Conservation (phyloP, 257 asterid genomes). For the Linaria vulgaris region DNA sequence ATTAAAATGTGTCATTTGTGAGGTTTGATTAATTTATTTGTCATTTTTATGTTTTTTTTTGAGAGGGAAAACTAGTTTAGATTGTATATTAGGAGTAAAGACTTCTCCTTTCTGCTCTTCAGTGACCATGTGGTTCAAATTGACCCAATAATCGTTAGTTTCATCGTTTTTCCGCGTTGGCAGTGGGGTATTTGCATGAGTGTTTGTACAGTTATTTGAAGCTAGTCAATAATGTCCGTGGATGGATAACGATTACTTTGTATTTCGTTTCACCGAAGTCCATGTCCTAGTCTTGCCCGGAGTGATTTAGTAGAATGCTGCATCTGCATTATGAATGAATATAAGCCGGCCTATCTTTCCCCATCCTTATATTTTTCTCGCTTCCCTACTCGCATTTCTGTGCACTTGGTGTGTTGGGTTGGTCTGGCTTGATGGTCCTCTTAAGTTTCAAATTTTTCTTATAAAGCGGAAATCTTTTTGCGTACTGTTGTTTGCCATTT, state of each 20-base stretch:
- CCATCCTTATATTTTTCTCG: background rate
- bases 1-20: no score
- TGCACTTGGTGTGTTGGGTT: background rate
- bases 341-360: background rate
- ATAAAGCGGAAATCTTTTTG: background rate
- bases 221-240: background rate
- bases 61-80: constrained; percentile 5
- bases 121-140: background rate
- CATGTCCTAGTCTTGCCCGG: background rate
- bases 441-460: background rate
- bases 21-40: background rate
- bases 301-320: background rate
- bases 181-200: no score
- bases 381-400: background rate
- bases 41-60: background rate
- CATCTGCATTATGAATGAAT: background rate
- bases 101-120: background rate
- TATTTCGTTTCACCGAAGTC: background rate
- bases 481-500: background rate
- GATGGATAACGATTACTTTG: background rate
- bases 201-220: no score
- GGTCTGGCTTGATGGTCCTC: background rate
- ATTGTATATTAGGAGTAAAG: background rate
- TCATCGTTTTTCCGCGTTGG: background rate
- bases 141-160: background rate